A percentile compares a stretch with the other conserved stretches of the same genome.
These are phyloP conservation scores for Bipolaris gigantea DNA, from an alignment of 2,329 filamentous ascomycete species.

Conservation along the genomic window DNA sequence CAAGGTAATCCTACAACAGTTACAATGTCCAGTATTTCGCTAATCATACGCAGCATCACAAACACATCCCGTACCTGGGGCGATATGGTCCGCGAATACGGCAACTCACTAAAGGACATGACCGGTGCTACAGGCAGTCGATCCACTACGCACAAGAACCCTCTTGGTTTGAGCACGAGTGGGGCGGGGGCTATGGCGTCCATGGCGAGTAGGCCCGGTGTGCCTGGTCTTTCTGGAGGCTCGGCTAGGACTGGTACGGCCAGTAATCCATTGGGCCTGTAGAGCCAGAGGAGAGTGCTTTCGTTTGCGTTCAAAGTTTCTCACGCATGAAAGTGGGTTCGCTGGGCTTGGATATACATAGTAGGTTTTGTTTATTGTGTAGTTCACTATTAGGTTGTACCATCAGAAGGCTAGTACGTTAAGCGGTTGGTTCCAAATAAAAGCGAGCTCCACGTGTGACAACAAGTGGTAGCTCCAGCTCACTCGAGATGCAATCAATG, in stretches of 20 bases:
- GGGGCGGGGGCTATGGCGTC: conserved; percentile 33
- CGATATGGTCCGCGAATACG: conserved; percentile 53
- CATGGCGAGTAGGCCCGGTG: conserved; percentile 26
- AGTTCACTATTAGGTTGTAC: too few relatives aligned
- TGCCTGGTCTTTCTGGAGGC: conserved; percentile 15
- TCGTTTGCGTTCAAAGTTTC: background rate
- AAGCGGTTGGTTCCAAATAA: too few relatives aligned
- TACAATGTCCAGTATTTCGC: background rate
- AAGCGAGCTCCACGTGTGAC: too few relatives aligned
- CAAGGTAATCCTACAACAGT: conserved; percentile 9
- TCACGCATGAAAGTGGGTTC: background rate
- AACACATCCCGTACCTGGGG: conserved; percentile 52
- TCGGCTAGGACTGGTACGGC: conserved; percentile 38
- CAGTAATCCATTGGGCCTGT: conserved; percentile 50
- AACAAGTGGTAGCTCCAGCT: too few relatives aligned
- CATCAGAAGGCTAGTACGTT: too few relatives aligned
- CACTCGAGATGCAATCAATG: too few relatives aligned
- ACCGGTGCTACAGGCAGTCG: conserved; percentile 50
- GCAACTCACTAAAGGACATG: conserved; percentile 54
- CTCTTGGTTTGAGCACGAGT: conserved; percentile 47
- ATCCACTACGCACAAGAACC: conserved; percentile 51
- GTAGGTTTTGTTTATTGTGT: too few relatives aligned
- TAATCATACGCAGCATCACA: conserved; percentile 43
- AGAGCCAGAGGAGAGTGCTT: background rate
- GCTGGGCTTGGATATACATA: too few relatives aligned